Conservation (phyloP, 441 rosid genomes). For the Breynia disticha region DNA sequence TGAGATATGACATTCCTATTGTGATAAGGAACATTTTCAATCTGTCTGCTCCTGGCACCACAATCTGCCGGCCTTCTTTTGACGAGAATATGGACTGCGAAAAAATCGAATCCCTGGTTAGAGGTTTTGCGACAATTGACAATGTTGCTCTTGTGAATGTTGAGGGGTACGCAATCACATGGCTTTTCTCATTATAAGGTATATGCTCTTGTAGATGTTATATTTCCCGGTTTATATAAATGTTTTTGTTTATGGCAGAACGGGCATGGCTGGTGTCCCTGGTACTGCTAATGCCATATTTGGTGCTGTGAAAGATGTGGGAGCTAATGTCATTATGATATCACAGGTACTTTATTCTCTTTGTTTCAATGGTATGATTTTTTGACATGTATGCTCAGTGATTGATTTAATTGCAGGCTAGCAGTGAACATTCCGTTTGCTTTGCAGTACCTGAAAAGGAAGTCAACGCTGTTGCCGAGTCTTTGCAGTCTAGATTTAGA, state of each 20-base stretch:
- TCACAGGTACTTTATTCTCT: slow-evolving; percentile 56
- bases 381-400: slow-evolving; percentile 18
- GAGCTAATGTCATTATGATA: slow-evolving; percentile 96
- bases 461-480: slow-evolving; percentile 79
- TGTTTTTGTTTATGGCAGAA: slow-evolving; percentile 34
- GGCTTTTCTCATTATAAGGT: neutral
- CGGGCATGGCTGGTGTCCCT: slow-evolving; percentile 99
- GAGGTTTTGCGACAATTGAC: slow-evolving; percentile 94
- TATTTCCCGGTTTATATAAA: neutral
- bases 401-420: slow-evolving; percentile 48
- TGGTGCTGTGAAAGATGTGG: slow-evolving; percentile 93
- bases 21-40: slow-evolving; percentile 89
- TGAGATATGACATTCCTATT: slow-evolving; percentile 86
- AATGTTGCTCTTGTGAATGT: slow-evolving; percentile 94
- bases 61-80: slow-evolving; percentile 46
- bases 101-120: slow-evolving; percentile 48
- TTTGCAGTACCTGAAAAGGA: slow-evolving; percentile 96
- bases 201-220: slow-evolving; percentile 1
- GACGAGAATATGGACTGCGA: slow-evolving; percentile 43
- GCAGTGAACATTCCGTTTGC: slow-evolving; percentile 94
- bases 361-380: slow-evolving; percentile 3
- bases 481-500: slow-evolving; percentile 64
- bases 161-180: slow-evolving; percentile 63
- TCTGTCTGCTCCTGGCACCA: slow-evolving; percentile 82
- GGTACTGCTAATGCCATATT: slow-evolving; percentile 91